These are phyloP conservation scores for Lumnitzera racemosa DNA, from an alignment of 345 rosid species.

Conservation along the genomic window DNA sequence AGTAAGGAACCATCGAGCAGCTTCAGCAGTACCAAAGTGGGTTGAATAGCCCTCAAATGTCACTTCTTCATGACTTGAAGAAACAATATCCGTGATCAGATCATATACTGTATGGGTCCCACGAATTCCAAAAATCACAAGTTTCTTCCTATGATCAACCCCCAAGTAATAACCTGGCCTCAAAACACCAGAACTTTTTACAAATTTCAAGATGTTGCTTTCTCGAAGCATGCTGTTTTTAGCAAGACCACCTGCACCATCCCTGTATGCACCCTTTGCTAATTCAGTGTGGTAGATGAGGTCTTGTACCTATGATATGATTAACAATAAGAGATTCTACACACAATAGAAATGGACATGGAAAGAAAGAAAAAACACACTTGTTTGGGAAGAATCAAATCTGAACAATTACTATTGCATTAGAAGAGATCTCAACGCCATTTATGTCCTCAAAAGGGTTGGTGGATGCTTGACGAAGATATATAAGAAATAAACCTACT, in stretches of 20 bases:
- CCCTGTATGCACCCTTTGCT: slow-evolving; percentile 74
- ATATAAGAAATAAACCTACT: slow-evolving; percentile 80
- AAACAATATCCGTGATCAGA: slow-evolving; percentile 73
- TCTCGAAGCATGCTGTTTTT: slow-evolving; percentile 79
- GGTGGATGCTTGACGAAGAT: slow-evolving; percentile 75
- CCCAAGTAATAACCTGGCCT: slow-evolving; percentile 91
- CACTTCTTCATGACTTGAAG: slow-evolving; percentile 75
- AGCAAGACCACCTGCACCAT: slow-evolving; percentile 40
- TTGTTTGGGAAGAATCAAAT: not conserved
- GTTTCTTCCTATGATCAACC: slow-evolving; percentile 65
- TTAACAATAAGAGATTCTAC: not conserved
- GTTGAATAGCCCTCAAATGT: slow-evolving; percentile 87
- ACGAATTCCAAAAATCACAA: slow-evolving; percentile 70
- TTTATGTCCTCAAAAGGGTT: slow-evolving; percentile 60
- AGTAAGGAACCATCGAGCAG: slow-evolving; percentile 90
- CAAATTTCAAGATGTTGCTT: slow-evolving; percentile 60
- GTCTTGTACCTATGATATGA: slow-evolving; percentile 50
- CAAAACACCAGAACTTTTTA: slow-evolving; percentile 70
- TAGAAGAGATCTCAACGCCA: slow-evolving; percentile 62
- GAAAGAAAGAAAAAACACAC: not conserved
- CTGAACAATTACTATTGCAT: slow-evolving; percentile 38
- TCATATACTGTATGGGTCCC: slow-evolving; percentile 90
- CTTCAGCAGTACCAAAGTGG: slow-evolving; percentile 95
- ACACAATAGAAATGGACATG: not conserved
- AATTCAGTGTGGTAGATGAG: slow-evolving; percentile 81